Base-by-base conservation (phyloP, 495 filamentous ascomycete species). In the Penicillium dipodomyicola region DNA sequence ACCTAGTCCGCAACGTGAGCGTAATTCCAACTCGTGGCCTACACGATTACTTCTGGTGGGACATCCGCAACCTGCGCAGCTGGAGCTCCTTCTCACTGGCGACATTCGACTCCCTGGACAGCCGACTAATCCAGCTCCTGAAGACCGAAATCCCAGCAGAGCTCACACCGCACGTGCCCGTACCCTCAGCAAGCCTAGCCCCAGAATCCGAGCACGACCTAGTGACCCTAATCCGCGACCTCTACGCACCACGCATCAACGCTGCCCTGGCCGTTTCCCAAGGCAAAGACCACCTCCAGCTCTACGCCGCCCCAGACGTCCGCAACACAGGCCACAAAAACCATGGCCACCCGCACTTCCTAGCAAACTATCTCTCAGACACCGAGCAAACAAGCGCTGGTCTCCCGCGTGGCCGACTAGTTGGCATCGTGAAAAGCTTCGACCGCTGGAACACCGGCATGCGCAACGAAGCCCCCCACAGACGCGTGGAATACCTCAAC, bases 391-490 rank as follows among this genome's bases (percentile, higher is more conserved):
- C 90, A 47, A 84, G 86, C 65, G 80, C 82, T 30, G 88, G 88
- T 44, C 83, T 87, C 59, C 83, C 84, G 1, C 86, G 87, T 5
- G 90, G 87, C 5, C 88, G 91, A 40, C 83, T 95, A 25, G 90
- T 96, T 39, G 92, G 92, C 7, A 82, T 96, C 7, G 89, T 91
- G 62, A 94, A 92, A 74, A 86, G 83, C 66, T 96, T 91, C 68
- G 88, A 96, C 65, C 84, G 88, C 41, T 96, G 93, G 90, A 96
- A 96, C 77, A 91, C 89, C 4, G 89, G 88, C 54, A 93, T 96
- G 90, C 89, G 91, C 65, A 85, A 85, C 57, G 90, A 92, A 66
- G 81, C 83, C 37, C 87, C 90, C 44, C 79, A 87, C 69, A 84
- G 88, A 58, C 84, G 90, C 27, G 88, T 95, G 52, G 83, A 92